Base-by-base conservation (phyloP, 345 rosid genomes). In the Eutrema yunnanense region DNA sequence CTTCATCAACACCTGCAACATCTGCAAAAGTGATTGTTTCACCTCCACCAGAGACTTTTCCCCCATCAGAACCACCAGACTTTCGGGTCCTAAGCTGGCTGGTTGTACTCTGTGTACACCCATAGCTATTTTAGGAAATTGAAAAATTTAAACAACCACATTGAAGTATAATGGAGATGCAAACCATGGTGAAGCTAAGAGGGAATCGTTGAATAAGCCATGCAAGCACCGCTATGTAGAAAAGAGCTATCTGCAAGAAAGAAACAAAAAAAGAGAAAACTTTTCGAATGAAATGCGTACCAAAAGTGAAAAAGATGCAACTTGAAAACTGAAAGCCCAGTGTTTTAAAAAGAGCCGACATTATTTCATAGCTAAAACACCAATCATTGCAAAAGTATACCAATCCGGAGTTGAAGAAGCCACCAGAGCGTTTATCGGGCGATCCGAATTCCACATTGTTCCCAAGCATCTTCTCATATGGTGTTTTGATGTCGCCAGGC, bases 1-100 rank as follows among this genome's bases (percentile, higher is more conserved):
- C 99, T 78, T 92, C 99, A 82, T 95, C 97, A 22, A 92, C 90
- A 69, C 98, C 98, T 33, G 98, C 99, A 74, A 95, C 96, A 69
- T 95, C 99, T 62, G 98, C 90, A 85, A 95, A 95, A 63, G 90
- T 88, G 62, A 95, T 87, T 47, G 81, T 56, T 74, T 87, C 97
- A 62, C 92, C 94, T 69, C 84, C 92, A 22, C 83, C 93, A 33
- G 90, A 64, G n/a, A 69, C 86, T 81, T 88, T 87, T 19, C 85
- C 72, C 71, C 88, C 84, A 65, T 79, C 83, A 49, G 90, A 58
- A 68, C 92, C 88, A 63, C 90, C 84, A 50, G 96, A 69, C 60
- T 92, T 92, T 40, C 88, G 84, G 67, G 80, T 80, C 76, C 89
- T 88, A 79, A 90, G 84, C 80, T 90, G 97, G 19, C 96, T 93